Evolutionary conservation across 768 basidiomycete genomes (phyloP).

Genomic region (Naganishia friedmannii): DNA sequence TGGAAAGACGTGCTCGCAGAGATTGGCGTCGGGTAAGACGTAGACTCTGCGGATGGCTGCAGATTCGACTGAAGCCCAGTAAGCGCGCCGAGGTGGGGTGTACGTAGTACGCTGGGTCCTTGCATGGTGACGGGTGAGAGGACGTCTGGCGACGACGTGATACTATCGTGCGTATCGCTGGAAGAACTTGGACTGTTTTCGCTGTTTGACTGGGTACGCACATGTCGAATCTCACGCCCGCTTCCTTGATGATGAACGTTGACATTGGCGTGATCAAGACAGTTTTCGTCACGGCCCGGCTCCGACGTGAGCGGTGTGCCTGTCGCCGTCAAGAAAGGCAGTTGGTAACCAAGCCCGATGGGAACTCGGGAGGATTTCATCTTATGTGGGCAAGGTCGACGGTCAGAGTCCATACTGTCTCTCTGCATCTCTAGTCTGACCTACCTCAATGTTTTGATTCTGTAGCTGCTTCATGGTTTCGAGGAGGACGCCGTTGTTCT

Average conservation of each 20-base stretch:
- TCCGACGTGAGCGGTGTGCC: background rate
- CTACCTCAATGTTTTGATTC: conserved; percentile 26
- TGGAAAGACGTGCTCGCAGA: background rate
- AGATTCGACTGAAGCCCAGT: background rate
- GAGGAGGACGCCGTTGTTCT: conserved; percentile 22
- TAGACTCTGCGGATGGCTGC: background rate
- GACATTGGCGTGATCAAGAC: background rate
- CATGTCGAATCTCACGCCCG: background rate
- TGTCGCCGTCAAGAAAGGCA: conserved; percentile 7
- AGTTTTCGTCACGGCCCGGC: background rate
- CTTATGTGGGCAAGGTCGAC: background rate
- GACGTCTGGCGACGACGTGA: background rate
- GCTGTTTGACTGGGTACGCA: background rate
- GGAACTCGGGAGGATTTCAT: background rate
- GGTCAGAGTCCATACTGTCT: background rate
- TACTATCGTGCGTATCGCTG: background rate
- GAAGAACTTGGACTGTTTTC: conserved; percentile 2
- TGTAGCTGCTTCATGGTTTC: conserved; percentile 31
- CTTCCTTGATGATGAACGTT: background rate
- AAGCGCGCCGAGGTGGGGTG: background rate
- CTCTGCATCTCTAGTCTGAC: background rate
- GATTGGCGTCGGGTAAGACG: background rate
- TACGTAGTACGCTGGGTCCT: background rate
- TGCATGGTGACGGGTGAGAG: conserved; percentile 11
- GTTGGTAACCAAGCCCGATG: background rate